phyloP scores from a whole-genome alignment of 2,329 filamentous ascomycete species.

The Lasiodiplodia hormozganensis region DNA sequence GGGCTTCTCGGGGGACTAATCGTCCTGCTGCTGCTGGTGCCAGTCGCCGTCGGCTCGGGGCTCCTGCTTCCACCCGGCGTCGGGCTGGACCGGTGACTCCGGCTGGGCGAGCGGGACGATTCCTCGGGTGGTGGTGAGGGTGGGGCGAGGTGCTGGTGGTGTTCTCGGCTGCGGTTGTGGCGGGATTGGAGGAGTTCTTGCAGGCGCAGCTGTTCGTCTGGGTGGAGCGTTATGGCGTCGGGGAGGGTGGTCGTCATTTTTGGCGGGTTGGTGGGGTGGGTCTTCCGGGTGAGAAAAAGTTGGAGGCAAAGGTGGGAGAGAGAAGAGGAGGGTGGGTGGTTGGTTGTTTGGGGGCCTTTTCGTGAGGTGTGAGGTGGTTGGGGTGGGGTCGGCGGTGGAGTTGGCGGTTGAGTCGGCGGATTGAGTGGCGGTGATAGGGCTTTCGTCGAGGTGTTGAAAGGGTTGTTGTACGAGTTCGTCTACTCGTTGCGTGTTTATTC shows the following conservation, averaged over 20 bases:
- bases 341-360: too few species aligned
- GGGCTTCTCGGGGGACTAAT: neutral
- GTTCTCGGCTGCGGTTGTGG: neutral
- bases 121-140: neutral
- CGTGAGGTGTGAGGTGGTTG: too few species aligned
- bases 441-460: too few species aligned
- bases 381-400: too few species aligned
- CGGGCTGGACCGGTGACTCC: constrained; percentile 8
- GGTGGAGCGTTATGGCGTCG: constrained; percentile 19
- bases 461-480: too few species aligned
- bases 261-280: too few species aligned
- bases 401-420: too few species aligned
- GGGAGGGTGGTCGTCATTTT: constrained; percentile 15
- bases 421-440: too few species aligned
- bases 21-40: neutral
- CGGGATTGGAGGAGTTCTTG: neutral
- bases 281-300: too few species aligned
- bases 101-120: neutral
- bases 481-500: too few species aligned
- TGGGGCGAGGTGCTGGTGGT: neutral
- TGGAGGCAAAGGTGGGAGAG: too few species aligned
- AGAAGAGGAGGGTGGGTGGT: too few species aligned
- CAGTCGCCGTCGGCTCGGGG: neutral
- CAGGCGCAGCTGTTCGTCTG: constrained; percentile 10
- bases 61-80: neutral